phyloP scores from a whole-genome alignment of 2,329 filamentous ascomycete species.

The Aureobasidium melanogenum region DNA sequence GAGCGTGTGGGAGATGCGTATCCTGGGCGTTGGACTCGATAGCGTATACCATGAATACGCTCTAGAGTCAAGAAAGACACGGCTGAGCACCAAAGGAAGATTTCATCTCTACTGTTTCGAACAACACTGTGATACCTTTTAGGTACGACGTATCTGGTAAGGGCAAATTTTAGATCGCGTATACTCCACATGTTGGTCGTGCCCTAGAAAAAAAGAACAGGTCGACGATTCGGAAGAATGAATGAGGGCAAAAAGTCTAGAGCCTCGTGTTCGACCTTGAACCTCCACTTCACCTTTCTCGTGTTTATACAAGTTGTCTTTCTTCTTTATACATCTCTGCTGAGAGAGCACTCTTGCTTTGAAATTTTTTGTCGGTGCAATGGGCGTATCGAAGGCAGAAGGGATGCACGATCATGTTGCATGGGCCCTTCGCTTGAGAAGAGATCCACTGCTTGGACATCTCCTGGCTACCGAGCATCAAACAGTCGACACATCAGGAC shows the following conservation, averaged over 20 bases:
- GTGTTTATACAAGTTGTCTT: no score
- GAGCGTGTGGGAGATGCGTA: neutral
- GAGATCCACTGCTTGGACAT: neutral
- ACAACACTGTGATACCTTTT: neutral
- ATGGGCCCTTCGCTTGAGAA: neutral
- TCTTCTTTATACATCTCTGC: no score
- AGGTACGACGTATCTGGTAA: neutral
- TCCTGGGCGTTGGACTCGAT: neutral
- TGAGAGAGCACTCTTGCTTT: neutral
- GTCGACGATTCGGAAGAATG: neutral
- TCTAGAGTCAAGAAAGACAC: neutral
- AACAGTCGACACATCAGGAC: neutral
- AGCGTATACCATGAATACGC: neutral
- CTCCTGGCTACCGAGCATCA: neutral
- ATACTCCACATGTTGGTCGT: neutral
- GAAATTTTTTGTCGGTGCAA: neutral
- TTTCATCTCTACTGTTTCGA: neutral
- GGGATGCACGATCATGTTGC: neutral
- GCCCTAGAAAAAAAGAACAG: neutral
- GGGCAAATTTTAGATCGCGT: neutral
- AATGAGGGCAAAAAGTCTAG: neutral
- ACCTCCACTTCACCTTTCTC: neutral
- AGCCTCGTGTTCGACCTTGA: neutral
- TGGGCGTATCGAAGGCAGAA: neutral
- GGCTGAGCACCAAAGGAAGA: neutral